These are phyloP conservation scores for Pseudogymnoascus sp. DNA, from an alignment of 2,329 filamentous ascomycete species.

Conservation along the genomic window DNA sequence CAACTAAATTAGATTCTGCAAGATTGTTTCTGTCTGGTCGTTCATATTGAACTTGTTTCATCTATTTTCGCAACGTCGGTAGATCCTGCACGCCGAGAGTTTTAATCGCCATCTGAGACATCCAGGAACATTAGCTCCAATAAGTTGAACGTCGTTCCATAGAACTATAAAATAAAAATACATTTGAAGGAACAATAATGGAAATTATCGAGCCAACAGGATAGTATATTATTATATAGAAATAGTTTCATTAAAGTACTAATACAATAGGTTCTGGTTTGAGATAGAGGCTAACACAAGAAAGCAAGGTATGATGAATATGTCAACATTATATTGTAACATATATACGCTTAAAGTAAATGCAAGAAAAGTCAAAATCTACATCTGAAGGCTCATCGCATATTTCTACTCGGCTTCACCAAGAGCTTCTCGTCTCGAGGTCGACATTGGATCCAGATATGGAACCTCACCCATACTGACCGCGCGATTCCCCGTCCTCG, in stretches of 20 bases:
- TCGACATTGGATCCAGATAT: slow-evolving; percentile 29
- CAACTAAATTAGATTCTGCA: background rate
- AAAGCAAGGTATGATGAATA: background rate
- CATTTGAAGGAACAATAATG: too few species aligned
- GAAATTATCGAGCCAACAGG: too few species aligned
- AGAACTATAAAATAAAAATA: background rate
- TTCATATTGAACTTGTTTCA: background rate
- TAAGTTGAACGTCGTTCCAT: background rate
- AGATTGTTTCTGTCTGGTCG: background rate
- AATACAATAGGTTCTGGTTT: background rate
- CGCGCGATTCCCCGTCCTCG: slow-evolving; percentile 26
- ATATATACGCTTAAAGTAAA: background rate
- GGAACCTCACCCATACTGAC: slow-evolving; percentile 30
- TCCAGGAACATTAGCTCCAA: background rate
- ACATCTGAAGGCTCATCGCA: background rate
- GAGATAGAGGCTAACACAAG: background rate
- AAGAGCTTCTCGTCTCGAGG: slow-evolving; percentile 10
- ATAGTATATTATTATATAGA: background rate
- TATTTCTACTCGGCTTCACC: background rate
- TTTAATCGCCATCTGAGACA: background rate
- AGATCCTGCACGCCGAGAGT: background rate
- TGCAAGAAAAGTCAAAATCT: background rate
- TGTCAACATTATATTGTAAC: background rate
- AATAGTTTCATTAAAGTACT: background rate
- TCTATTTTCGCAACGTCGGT: background rate